Evolutionary conservation across 345 rosid species (phyloP).

Genomic region (Cardiospermum halicacabum): DNA sequence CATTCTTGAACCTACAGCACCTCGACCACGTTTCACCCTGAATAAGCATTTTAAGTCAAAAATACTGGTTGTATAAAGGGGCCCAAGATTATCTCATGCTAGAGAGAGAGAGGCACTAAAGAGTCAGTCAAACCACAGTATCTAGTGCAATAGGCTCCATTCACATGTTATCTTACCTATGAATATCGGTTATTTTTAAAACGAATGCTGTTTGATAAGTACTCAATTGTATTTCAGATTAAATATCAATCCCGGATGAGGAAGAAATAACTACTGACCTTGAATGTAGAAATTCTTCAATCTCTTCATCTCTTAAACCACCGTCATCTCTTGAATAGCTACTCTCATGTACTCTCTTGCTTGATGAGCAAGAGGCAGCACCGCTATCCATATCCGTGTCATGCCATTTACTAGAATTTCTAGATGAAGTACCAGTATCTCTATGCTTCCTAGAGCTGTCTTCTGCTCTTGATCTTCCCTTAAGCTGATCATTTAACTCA

Average conservation of each 20-base stretch:
- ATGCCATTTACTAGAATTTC: conserved; percentile 30
- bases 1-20: conserved; percentile 89
- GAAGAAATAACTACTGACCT: conserved; percentile 34
- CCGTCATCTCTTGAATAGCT: conserved; percentile 33
- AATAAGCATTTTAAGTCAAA: conserved; percentile 13
- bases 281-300: conserved; percentile 72
- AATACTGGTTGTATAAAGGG: background rate
- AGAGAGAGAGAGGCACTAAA: no score
- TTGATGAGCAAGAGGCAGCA: conserved; percentile 35
- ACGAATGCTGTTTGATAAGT: no score
- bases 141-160: no score
- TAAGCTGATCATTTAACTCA: conserved; percentile 46
- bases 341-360: conserved; percentile 22
- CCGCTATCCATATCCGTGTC: conserved; percentile 19
- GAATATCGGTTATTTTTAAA: no score
- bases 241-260: background rate
- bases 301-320: conserved; percentile 68
- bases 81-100: no score
- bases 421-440: conserved; percentile 17
- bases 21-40: conserved; percentile 85
- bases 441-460: conserved; percentile 23
- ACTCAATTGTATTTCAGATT: background rate
- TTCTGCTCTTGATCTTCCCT: conserved; percentile 37
- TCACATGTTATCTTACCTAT: no score
- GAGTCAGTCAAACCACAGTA: no score